A percentile compares a stretch with the other conserved stretches of the same genome.
Conservation (phyloP, 371 early-diverging fungal genomes). For the Zopfochytrium polystomum region DNA sequence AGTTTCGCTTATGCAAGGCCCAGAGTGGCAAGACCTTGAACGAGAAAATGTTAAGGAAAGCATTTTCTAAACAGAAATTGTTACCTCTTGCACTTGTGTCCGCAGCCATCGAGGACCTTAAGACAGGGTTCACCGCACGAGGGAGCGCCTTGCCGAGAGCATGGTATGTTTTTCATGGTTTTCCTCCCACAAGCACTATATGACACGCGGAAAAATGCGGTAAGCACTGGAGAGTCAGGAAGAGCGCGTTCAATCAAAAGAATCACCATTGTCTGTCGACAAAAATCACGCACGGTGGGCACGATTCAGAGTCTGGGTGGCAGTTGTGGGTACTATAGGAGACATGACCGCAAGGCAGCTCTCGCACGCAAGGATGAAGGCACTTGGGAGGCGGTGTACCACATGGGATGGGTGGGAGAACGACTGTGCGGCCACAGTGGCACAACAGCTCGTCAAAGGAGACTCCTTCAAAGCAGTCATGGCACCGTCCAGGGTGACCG, state of each 20-base stretch:
- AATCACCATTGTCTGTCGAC: slow-evolving; percentile 35
- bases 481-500: slow-evolving; percentile 44
- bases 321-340: slow-evolving; percentile 38
- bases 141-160: slow-evolving; percentile 36
- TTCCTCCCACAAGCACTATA: slow-evolving; percentile 42
- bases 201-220: too few relatives aligned
- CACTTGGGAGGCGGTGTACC: slow-evolving; percentile 41
- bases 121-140: slow-evolving; percentile 38
- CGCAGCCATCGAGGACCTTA: slow-evolving; percentile 26
- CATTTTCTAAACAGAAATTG: background rate
- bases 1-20: slow-evolving; percentile 35
- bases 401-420: slow-evolving; percentile 50
- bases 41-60: background rate
- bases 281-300: slow-evolving; percentile 50
- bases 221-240: too few relatives aligned
- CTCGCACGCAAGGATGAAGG: slow-evolving; percentile 34
- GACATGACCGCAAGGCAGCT: slow-evolving; percentile 40
- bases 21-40: slow-evolving; percentile 40
- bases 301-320: slow-evolving; percentile 43
- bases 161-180: slow-evolving; percentile 42
- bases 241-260: too few relatives aligned
- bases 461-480: slow-evolving; percentile 49
- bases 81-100: slow-evolving; percentile 32
- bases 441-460: slow-evolving; percentile 48
- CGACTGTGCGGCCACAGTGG: slow-evolving; percentile 40